A percentile compares a stretch with the other conserved stretches of the same genome.
phyloP scores from a whole-genome alignment of 1,284 basidiomycete species.

The Leccinum fuscescens region DNA sequence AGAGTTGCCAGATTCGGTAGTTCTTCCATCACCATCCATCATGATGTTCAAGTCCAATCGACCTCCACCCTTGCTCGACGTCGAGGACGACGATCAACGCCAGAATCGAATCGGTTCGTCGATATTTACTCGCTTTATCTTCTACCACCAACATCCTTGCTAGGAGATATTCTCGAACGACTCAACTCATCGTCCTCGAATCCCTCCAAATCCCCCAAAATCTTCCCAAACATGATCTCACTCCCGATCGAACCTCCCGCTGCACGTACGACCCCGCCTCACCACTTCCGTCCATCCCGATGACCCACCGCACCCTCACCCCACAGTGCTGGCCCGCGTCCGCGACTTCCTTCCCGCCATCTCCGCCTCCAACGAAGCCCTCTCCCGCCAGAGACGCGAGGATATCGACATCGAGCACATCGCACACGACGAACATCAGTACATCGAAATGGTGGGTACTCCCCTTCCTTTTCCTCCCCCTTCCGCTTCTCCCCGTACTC shows the following conservation, averaged over 20 bases:
- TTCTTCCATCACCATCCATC: not conserved
- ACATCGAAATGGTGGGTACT: conserved; percentile 64
- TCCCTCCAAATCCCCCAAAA: not conserved
- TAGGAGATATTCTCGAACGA: conserved; percentile 31
- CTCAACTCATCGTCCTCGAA: conserved; percentile 16
- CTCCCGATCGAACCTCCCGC: conserved; percentile 24
- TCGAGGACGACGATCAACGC: conserved; percentile 38
- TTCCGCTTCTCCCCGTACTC: not conserved
- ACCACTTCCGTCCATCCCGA: not conserved
- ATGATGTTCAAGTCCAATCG: not conserved
- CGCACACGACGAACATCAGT: conserved; percentile 40
- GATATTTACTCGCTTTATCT: not conserved
- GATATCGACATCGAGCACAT: conserved; percentile 67
- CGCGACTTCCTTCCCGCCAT: conserved; percentile 63
- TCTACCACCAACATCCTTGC: not conserved
- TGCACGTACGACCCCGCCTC: conserved; percentile 32
- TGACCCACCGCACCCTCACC: conserved; percentile 5
- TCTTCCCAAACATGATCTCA: conserved; percentile 17
- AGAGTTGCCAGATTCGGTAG: conserved; percentile 14
- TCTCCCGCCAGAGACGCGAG: conserved; percentile 47
- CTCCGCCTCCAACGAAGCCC: conserved; percentile 57
- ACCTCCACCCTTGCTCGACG: conserved; percentile 22
- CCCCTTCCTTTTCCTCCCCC: too few relatives aligned
- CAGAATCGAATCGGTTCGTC: conserved; percentile 30
- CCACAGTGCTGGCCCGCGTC: conserved; percentile 56